A percentile compares a stretch with the other conserved stretches of the same genome.
Evolutionary conservation across 176 grass and related monocot species (phyloP).

Genomic region (Oryza longistaminata): DNA sequence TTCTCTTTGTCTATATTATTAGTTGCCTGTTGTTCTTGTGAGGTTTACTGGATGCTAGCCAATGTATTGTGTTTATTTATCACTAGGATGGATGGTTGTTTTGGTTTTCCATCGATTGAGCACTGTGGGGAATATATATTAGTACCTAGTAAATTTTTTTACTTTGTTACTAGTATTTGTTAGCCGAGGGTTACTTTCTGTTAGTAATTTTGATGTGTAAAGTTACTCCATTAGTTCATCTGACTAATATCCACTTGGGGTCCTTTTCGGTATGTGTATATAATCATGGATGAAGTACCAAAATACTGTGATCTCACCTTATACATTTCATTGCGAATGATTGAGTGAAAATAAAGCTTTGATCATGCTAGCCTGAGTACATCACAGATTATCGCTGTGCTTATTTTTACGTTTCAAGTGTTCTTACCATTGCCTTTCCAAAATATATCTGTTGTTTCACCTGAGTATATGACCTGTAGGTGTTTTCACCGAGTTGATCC

Average conservation of each 20-base stretch:
- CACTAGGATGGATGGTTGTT: neutral
- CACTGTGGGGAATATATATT: neutral
- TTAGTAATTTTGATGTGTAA: neutral
- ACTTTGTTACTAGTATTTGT: neutral
- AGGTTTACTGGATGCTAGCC: neutral
- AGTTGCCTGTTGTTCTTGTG: neutral
- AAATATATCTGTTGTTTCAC: neutral
- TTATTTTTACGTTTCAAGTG: neutral
- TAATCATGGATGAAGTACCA: neutral
- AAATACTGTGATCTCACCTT: neutral
- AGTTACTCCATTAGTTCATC: neutral
- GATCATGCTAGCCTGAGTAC: neutral
- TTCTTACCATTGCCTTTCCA: neutral
- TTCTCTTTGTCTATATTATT: neutral
- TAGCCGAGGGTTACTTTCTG: neutral
- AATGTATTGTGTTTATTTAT: neutral
- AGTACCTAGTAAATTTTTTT: neutral
- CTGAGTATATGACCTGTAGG: conserved; percentile 45
- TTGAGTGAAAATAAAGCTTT: neutral
- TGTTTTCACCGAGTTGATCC: conserved; percentile 98
- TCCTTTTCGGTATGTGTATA: neutral
- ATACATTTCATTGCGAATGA: neutral
- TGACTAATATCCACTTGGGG: neutral
- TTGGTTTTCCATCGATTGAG: neutral
- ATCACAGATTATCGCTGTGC: neutral